A percentile compares a stretch with the other conserved stretches of the same genome.
phyloP scores from a whole-genome alignment of 345 rosid species.

The Hypericum androsaemum region DNA sequence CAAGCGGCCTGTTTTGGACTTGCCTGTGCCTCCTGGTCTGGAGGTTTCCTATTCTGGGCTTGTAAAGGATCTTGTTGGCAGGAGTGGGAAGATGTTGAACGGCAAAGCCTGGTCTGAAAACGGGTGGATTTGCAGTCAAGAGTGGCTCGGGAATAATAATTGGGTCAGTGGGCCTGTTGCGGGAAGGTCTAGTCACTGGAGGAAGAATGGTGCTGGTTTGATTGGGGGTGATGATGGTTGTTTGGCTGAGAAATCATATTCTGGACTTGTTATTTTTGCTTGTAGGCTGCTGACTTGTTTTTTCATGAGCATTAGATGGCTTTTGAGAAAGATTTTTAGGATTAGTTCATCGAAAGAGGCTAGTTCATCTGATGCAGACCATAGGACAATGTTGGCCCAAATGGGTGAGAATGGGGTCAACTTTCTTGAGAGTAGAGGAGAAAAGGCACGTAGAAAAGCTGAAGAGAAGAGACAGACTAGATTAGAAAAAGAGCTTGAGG shows the following conservation, averaged over 20 bases:
- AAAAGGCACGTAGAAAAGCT: slow-evolving; percentile 92
- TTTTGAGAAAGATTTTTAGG: slow-evolving; percentile 85
- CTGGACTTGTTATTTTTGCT: slow-evolving; percentile 55
- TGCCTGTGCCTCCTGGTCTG: slow-evolving; percentile 60
- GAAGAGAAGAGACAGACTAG: slow-evolving; percentile 96
- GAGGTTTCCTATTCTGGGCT: slow-evolving; percentile 69
- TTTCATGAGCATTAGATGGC: slow-evolving; percentile 85
- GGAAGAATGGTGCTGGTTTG: slow-evolving; percentile 39
- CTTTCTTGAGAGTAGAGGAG: slow-evolving; percentile 68
- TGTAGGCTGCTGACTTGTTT: slow-evolving; percentile 59
- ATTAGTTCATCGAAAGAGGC: slow-evolving; percentile 56
- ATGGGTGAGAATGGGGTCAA: slow-evolving; percentile 53
- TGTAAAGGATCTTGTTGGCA: slow-evolving; percentile 83
- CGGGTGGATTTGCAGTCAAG: slow-evolving; percentile 68
- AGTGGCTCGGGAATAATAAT: slow-evolving; percentile 66
- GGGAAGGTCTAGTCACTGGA: slow-evolving; percentile 45
- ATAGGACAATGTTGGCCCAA: slow-evolving; percentile 48
- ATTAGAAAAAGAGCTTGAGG: slow-evolving; percentile 71
- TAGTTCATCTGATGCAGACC: slow-evolving; percentile 49
- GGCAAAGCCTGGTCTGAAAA: slow-evolving; percentile 77
- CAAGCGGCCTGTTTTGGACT: slow-evolving; percentile 84
- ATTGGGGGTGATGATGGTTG: slow-evolving; percentile 74
- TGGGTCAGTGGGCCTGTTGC: slow-evolving; percentile 51
- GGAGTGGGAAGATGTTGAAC: slow-evolving; percentile 77
- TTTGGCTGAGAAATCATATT: slow-evolving; percentile 67